These are phyloP conservation scores for Boletus eberwhitei DNA, from an alignment of 768 basidiomycete genomes.

Conservation along the genomic window DNA sequence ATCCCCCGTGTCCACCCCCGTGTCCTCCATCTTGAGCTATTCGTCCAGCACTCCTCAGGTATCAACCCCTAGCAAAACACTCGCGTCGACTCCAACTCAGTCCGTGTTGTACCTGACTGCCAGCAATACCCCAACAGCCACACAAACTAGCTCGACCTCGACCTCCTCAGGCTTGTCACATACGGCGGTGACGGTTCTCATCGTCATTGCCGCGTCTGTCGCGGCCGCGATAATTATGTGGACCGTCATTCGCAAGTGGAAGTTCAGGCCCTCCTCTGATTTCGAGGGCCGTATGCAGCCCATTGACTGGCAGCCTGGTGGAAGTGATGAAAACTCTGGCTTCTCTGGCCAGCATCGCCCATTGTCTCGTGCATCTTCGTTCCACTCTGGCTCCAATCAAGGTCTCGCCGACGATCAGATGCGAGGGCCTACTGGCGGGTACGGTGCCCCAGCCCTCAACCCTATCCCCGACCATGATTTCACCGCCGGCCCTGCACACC, in stretches of 20 bases:
- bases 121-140: slow-evolving; percentile 16
- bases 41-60: slow-evolving; percentile 14
- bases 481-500: slow-evolving; percentile 53
- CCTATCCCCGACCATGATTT: slow-evolving; percentile 74
- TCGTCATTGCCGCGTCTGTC: slow-evolving; percentile 64
- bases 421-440: slow-evolving; percentile 33
- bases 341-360: slow-evolving; percentile 47
- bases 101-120: slow-evolving; percentile 43
- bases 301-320: slow-evolving; percentile 81
- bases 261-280: slow-evolving; percentile 73
- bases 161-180: slow-evolving; percentile 39
- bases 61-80: slow-evolving; percentile 22
- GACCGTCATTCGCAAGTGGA: slow-evolving; percentile 93
- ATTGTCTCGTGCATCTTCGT: slow-evolving; percentile 63
- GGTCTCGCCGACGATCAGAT: slow-evolving; percentile 34
- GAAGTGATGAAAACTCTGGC: slow-evolving; percentile 41
- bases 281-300: slow-evolving; percentile 86
- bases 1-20: slow-evolving; percentile 15
- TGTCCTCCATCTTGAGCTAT: slow-evolving; percentile 15
- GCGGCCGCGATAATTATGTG: slow-evolving; percentile 72
- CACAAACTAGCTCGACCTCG: slow-evolving; percentile 19
- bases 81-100: slow-evolving; percentile 42
- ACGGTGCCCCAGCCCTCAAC: slow-evolving; percentile 31
- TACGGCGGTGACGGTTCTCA: slow-evolving; percentile 56
- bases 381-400: slow-evolving; percentile 50